phyloP scores from a whole-genome alignment of 2,329 filamentous ascomycete genomes.

The Pleomassaria siparia region DNA sequence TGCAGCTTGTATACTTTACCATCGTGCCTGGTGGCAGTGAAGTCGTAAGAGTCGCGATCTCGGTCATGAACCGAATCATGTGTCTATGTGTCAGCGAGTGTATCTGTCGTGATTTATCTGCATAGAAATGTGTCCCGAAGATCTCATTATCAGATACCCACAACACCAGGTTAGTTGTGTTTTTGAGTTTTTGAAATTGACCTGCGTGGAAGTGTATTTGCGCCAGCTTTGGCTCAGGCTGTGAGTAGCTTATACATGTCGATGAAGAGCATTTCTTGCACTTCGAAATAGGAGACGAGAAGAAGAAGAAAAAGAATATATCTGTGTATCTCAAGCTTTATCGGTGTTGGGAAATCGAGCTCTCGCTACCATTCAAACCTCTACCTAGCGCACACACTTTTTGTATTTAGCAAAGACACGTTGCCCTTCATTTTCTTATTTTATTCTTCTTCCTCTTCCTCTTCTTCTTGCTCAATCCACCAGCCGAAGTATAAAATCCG shows the following conservation, averaged over 20 bases:
- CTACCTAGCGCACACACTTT: too few species aligned
- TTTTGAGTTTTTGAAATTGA: slow-evolving; percentile 8
- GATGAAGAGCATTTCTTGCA: slow-evolving; percentile 19
- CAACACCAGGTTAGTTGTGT: slow-evolving; percentile 38
- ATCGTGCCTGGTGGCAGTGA: slow-evolving; percentile 56
- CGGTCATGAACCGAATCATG: slow-evolving; percentile 48
- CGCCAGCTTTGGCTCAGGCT: slow-evolving; percentile 7
- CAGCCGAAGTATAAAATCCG: too few species aligned
- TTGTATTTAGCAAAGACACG: too few species aligned
- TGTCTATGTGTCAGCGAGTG: slow-evolving; percentile 39
- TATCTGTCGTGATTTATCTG: slow-evolving; percentile 9
- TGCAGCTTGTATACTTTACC: slow-evolving; percentile 48
- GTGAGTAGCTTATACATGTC: slow-evolving; percentile 22
- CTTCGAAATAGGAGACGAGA: slow-evolving; percentile 7
- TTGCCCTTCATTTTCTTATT: too few species aligned
- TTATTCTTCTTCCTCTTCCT: too few species aligned
- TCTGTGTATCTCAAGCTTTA: too few species aligned
- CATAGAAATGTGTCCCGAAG: slow-evolving; percentile 26
- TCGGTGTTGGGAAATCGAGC: too few species aligned
- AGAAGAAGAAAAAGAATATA: too few species aligned
- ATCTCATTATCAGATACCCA: slow-evolving; percentile 43
- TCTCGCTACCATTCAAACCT: too few species aligned
- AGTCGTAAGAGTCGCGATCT: slow-evolving; percentile 50
- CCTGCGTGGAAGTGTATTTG: not conserved
- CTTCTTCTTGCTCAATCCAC: too few species aligned